Conservation (phyloP, 768 basidiomycete genomes). For the Boletus pseudo-olivaceus region DNA sequence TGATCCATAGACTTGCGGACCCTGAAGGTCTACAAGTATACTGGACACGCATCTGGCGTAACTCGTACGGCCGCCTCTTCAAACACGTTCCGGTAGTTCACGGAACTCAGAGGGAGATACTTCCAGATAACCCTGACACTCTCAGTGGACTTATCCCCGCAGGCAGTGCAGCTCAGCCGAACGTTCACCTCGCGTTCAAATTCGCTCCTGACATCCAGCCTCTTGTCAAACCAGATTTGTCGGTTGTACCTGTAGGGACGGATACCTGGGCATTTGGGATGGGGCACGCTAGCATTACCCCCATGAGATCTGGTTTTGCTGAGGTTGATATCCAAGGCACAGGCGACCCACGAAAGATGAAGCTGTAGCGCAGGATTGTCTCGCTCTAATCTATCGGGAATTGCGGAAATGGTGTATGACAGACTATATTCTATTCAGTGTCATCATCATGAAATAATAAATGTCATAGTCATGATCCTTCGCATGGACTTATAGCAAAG, state of each 20-base stretch:
- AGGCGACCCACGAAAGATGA: conserved; percentile 12
- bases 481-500: conserved; percentile 12
- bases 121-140: conserved; percentile 45
- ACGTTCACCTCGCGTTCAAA: conserved; percentile 58
- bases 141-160: conserved; percentile 7
- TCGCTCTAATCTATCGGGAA: not conserved
- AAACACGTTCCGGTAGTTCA: conserved; percentile 37
- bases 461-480: not conserved
- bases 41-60: conserved; percentile 87
- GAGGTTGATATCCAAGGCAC: conserved; percentile 35
- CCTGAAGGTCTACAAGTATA: conserved; percentile 61
- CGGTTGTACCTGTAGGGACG: conserved; percentile 66
- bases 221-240: conserved; percentile 57
- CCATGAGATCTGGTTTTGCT: conserved; percentile 70
- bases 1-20: conserved; percentile 61
- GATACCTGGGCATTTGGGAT: conserved; percentile 78
- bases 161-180: conserved; percentile 13
- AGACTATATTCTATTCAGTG: conserved; percentile 7
- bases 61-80: conserved; percentile 80
- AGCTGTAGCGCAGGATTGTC: conserved; percentile 44
- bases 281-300: conserved; percentile 74
- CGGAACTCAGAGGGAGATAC: conserved; percentile 22
- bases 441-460: conserved; percentile 9
- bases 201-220: conserved; percentile 71
- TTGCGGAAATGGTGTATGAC: not conserved